Base-by-base conservation (phyloP, 371 early-diverging fungal genomes). In the Mortierella sp. region DNA sequence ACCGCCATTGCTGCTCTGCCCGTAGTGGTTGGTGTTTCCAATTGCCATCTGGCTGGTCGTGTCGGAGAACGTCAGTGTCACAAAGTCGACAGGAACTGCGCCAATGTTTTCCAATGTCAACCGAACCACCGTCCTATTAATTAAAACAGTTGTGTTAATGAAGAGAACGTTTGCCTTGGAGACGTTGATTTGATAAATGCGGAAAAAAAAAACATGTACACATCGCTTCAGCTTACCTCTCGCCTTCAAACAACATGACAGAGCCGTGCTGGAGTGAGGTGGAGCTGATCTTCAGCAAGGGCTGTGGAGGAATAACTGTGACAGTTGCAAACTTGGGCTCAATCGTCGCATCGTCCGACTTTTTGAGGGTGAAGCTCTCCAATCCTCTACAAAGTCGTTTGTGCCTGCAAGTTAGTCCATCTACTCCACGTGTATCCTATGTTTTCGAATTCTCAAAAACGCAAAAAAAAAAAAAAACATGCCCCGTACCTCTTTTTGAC, bases 201-300 rank as follows among this genome's bases (percentile, higher is more conserved):
- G 2, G 16, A 4, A 63, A 32, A 4, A 63, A 18, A 18, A 63
- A 14, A 35, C 0, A 58, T 29, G 14, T 14, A 11, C 14, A 14
- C 12, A 27, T 27, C 2, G 14, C 58, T 63, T 21, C 0, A 8
- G 76, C 89, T 46, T 88, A 95, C 95, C 89, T 88, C 88, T 96
- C 97, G 51, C 96, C 97, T 81, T 96, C 96, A 82, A 92, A 96
- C 18, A 96, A 85, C 95, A 95, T 95, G 11, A 95, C 88, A 11
- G 96, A 94, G 48, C 92, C 91, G 71, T 94, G 94, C 38, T 91
- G 83, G 2, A 93, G 78, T 4, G 92, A 92, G 0, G 93, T 91
- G 1, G 89, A 88, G 68, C 91, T 91, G 27, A 93, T 90, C 60
- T 93, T 92, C 24, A 96, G 65, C 35, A 95, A 77, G 0, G 97